phyloP scores from a whole-genome alignment of 75 land plant genomes.

The Ceratopteris richardii region DNA sequence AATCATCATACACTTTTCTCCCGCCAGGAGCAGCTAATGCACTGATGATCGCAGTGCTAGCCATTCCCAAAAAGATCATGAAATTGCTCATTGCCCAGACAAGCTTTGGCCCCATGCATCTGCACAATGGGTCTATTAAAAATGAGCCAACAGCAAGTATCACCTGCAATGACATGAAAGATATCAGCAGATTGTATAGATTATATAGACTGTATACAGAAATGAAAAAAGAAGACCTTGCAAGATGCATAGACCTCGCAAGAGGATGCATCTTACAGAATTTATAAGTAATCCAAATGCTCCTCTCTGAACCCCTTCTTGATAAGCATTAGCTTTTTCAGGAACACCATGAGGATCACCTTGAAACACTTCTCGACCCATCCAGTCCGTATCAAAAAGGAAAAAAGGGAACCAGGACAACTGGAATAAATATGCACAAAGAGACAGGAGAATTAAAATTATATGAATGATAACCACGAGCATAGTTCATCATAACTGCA shows the following conservation, averaged over 20 bases:
- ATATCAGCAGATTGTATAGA: neutral
- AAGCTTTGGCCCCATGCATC: slow-evolving; percentile 52
- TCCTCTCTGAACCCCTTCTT: slow-evolving; percentile 88
- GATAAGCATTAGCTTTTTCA: slow-evolving; percentile 43
- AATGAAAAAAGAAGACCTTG: neutral
- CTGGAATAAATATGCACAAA: slow-evolving; percentile 37
- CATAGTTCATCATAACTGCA: too few species aligned
- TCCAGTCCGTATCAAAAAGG: slow-evolving; percentile 97
- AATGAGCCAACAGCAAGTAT: slow-evolving; percentile 82
- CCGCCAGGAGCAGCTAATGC: slow-evolving; percentile 39
- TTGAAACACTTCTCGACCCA: slow-evolving; percentile 92
- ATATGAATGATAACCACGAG: too few species aligned
- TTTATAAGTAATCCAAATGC: slow-evolving; percentile 97
- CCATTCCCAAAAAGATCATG: slow-evolving; percentile 83
- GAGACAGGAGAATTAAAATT: too few species aligned
- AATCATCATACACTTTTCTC: slow-evolving; percentile 39
- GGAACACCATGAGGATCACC: slow-evolving; percentile 64
- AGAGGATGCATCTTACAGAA: slow-evolving; percentile 72
- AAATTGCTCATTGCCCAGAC: slow-evolving; percentile 96
- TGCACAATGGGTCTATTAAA: slow-evolving; percentile 78
- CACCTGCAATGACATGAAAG: slow-evolving; percentile 37
- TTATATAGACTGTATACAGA: neutral
- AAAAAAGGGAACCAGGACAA: slow-evolving; percentile 92
- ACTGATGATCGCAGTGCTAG: slow-evolving; percentile 66
- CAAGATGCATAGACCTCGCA: too few species aligned